Evolutionary conservation across 768 basidiomycete species (phyloP), one percentile per base, ranked within the genome.

Genomic region (Piloderma croceum): DNA sequence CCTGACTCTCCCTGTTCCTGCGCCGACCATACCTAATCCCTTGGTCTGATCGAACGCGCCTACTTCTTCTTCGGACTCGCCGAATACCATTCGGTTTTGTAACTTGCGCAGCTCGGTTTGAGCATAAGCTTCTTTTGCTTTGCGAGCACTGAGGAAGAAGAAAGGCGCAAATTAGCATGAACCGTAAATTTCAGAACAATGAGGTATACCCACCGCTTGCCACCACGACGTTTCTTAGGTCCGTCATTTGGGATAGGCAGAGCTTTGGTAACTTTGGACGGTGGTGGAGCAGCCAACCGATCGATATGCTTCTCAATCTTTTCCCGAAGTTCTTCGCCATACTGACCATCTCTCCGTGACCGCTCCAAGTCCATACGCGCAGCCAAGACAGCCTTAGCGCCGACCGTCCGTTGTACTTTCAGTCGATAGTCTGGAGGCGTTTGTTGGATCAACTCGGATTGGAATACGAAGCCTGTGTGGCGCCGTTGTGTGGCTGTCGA

Each of bases 21-120:
- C 73, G 27, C 92, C 91, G 46, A 98, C 89, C 93, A 99, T 98
- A 45, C 96, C 96, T 58, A 98, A 62, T 5, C 96, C 96, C 69
- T 90, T 89, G n/a, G 92, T 93, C 68, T 97, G 83, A 65, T 96
- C 96, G 51, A 90, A 93, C 23, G 92, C 89, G 13, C 92, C 94
- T 32, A 93, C 87, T 60, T 99, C 96, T 54, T 93, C 84, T 56
- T 98, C 96, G 1, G 83, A 85, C 62, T 94, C 83, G 31, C 94
- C 96, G 53, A 99, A 98, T 41, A 71, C 79, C 86, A 98, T 87
- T 34, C 96, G 80, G 60, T 99, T 99, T 65, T 98, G 94, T 47
- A 96, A 70, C 64, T 98, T 98, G 47, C 92, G 82, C 33, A 99
- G 70, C 59, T 99, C 96, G 2, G 96, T 98, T 63, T 91, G 88